Evolutionary conservation across 2,329 filamentous ascomycete genomes (phyloP).

Genomic region (Aspergillus quadricinctus): DNA sequence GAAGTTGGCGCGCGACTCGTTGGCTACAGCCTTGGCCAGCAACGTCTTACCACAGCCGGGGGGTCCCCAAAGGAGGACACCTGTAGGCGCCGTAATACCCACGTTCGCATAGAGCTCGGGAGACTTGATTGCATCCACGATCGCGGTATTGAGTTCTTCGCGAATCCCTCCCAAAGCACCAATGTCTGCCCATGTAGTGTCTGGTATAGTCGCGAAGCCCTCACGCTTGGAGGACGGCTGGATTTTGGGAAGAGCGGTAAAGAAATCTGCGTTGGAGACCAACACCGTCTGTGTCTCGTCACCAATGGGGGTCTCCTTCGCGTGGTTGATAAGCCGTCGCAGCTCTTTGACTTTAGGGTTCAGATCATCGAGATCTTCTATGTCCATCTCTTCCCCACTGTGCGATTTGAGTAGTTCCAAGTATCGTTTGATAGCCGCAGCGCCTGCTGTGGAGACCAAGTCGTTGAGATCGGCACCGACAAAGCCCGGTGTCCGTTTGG

Average conservation of each 20-base stretch:
- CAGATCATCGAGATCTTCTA: constrained; percentile 40
- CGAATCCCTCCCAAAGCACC: constrained; percentile 78
- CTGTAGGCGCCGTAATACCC: constrained; percentile 75
- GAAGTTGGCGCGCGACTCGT: constrained; percentile 94
- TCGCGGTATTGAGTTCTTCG: constrained; percentile 74
- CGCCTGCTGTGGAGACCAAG: constrained; percentile 61
- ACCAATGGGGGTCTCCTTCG: constrained; percentile 49
- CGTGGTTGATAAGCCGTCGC: constrained; percentile 51
- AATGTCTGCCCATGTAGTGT: constrained; percentile 89
- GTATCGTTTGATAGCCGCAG: constrained; percentile 60
- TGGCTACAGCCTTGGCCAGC: constrained; percentile 91
- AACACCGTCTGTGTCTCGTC: constrained; percentile 52
- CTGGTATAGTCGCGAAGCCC: constrained; percentile 89
- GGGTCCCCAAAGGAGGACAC: constrained; percentile 92
- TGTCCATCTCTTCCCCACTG: constrained; percentile 49
- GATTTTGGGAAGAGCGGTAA: constrained; percentile 68
- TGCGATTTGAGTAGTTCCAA: constrained; percentile 49
- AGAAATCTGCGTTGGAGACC: constrained; percentile 66
- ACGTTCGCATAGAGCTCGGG: constrained; percentile 72
- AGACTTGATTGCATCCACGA: constrained; percentile 82
- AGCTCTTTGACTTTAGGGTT: constrained; percentile 43
- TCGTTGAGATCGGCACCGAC: constrained; percentile 85
- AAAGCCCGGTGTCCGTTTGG: constrained; percentile 84
- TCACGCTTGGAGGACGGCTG: constrained; percentile 82
- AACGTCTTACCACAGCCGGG: constrained; percentile 96